Conservation (phyloP, 2,329 filamentous ascomycete genomes). For the Fusarium metavorans region DNA sequence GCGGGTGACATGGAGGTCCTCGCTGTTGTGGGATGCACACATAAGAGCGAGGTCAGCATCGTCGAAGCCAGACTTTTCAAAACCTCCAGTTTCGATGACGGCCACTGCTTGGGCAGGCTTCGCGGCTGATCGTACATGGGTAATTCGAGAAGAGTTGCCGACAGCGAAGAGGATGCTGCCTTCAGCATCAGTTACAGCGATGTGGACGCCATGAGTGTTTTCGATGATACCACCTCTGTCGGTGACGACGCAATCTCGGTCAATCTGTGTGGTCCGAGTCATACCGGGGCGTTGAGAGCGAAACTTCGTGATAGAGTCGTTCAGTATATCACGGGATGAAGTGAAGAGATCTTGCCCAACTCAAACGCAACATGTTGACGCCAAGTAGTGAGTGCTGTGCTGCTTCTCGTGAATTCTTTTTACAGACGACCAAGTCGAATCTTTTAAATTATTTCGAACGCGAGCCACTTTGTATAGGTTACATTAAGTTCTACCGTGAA, state of each 20-base stretch:
- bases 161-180: conserved; percentile 54
- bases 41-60: conserved; percentile 59
- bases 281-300: not conserved
- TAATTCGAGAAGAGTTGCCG: conserved; percentile 56
- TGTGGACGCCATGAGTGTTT: conserved; percentile 58
- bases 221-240: conserved; percentile 56
- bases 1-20: conserved; percentile 54
- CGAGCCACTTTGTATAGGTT: not conserved
- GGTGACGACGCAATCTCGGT: conserved; percentile 49
- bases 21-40: conserved; percentile 61
- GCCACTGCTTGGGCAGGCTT: conserved; percentile 60
- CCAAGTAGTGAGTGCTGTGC: not conserved
- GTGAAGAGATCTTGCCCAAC: not conserved
- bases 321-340: not conserved
- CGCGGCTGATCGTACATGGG: conserved; percentile 58
- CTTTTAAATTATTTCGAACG: not conserved
- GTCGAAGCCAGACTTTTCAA: conserved; percentile 52
- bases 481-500: not conserved
- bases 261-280: conserved; percentile 23
- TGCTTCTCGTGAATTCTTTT: not conserved
- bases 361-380: not conserved
- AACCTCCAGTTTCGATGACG: conserved; percentile 55
- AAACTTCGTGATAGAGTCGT: not conserved
- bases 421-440: not conserved
- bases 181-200: conserved; percentile 53